Percentiles rank a stretch among this genome's conserved stretches.
phyloP scores from a whole-genome alignment of 352 stramenopile genomes.

The Pseudoperonospora humuli region DNA sequence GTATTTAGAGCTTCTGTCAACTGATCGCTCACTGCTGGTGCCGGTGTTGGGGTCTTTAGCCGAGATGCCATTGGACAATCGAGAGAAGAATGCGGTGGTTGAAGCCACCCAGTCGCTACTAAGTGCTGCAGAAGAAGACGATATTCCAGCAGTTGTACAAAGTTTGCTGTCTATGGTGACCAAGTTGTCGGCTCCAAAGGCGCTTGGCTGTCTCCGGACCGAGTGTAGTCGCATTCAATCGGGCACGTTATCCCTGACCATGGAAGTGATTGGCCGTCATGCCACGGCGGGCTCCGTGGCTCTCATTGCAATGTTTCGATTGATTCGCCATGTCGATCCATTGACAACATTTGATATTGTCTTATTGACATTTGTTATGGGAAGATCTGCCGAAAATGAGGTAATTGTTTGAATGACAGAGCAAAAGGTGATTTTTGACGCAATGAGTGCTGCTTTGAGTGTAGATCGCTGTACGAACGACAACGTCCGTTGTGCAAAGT shows the following conservation, averaged over 20 bases:
- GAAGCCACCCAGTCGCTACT: slow-evolving; percentile 58
- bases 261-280: slow-evolving; percentile 64
- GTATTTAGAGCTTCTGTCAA: slow-evolving; percentile 69
- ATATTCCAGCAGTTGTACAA: slow-evolving; percentile 69
- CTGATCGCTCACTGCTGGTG: slow-evolving; percentile 67
- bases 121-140: slow-evolving; percentile 66
- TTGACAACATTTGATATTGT: slow-evolving; percentile 57
- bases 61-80: slow-evolving; percentile 53
- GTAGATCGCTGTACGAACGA: slow-evolving; percentile 36
- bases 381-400: slow-evolving; percentile 56
- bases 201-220: slow-evolving; percentile 42
- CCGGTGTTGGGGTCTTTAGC: slow-evolving; percentile 71
- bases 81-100: slow-evolving; percentile 60
- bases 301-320: slow-evolving; percentile 36
- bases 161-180: slow-evolving; percentile 73
- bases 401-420: slow-evolving; percentile 11
- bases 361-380: slow-evolving; percentile 52
- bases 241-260: slow-evolving; percentile 41
- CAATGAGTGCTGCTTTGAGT: background rate
- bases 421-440: background rate
- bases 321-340: slow-evolving; percentile 36
- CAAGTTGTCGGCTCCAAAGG: slow-evolving; percentile 31
- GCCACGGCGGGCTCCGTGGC: slow-evolving; percentile 40
- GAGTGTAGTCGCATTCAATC: slow-evolving; percentile 56
- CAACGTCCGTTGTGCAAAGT: slow-evolving; percentile 32